Conservation (phyloP, 2,329 filamentous ascomycete species). For the Colletotrichum musicola region DNA sequence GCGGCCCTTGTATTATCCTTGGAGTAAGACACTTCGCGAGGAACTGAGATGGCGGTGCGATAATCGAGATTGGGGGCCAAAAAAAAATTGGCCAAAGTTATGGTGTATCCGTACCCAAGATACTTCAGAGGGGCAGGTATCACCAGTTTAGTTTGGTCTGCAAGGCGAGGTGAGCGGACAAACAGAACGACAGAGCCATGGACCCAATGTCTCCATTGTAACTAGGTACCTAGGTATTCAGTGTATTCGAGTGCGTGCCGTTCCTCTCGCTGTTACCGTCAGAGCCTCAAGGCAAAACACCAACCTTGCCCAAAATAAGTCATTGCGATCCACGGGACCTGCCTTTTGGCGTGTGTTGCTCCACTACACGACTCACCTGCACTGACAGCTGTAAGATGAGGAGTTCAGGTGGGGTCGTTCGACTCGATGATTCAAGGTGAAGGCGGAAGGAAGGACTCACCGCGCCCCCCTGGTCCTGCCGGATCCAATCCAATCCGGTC, state of each 20-base stretch:
- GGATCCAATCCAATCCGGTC: slow-evolving; percentile 27
- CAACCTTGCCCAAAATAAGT: slow-evolving; percentile 14
- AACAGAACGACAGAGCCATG: too few relatives aligned
- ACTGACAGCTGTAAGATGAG: slow-evolving; percentile 31
- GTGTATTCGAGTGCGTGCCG: background rate
- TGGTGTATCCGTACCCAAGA: too few relatives aligned
- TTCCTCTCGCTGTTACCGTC: slow-evolving; percentile 14
- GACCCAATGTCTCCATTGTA: too few relatives aligned
- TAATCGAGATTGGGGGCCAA: slow-evolving; percentile 6
- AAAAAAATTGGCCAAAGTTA: too few relatives aligned
- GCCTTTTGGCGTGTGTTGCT: slow-evolving; percentile 9
- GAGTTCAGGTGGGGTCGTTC: slow-evolving; percentile 2
- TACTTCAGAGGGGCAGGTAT: too few relatives aligned
- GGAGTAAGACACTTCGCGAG: background rate
- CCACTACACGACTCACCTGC: slow-evolving; percentile 28
- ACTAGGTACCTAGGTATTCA: too few relatives aligned
- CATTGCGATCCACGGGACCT: slow-evolving; percentile 23
- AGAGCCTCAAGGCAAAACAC: slow-evolving; percentile 33
- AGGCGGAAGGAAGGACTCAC: background rate
- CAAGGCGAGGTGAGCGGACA: too few relatives aligned
- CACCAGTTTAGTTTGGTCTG: too few relatives aligned
- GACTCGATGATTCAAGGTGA: slow-evolving; percentile 1
- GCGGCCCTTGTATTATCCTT: background rate
- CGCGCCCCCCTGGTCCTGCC: slow-evolving; percentile 9
- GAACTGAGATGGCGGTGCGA: background rate